A percentile compares a stretch with the other conserved stretches of the same genome.
These are phyloP conservation scores for Streptanthus diversifolius DNA, from an alignment of 345 rosid genomes.

Conservation along the genomic window DNA sequence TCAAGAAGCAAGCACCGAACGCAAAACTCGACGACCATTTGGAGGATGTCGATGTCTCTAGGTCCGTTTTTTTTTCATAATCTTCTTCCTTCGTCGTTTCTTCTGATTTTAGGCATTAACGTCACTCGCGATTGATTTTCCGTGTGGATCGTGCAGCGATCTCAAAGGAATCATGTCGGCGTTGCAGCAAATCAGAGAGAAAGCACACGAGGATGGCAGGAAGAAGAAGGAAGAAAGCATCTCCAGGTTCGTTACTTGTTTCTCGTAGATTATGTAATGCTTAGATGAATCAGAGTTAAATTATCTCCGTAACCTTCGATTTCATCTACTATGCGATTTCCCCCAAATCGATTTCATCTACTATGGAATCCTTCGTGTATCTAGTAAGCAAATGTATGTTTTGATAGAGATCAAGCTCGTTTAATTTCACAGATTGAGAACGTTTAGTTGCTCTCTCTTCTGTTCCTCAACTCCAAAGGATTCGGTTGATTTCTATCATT, in stretches of 20 bases:
- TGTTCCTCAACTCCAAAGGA: background rate
- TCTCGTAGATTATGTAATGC: background rate
- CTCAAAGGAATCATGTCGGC: constrained; percentile 79
- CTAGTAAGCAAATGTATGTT: background rate
- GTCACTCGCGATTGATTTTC: background rate
- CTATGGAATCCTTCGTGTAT: too few relatives aligned
- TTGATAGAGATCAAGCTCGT: background rate
- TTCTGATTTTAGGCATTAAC: background rate
- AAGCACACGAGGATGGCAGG: constrained; percentile 66
- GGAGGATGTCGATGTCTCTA: constrained; percentile 66
- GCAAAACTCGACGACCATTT: constrained; percentile 45
- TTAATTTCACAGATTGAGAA: background rate
- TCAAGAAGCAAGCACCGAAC: constrained; percentile 41
- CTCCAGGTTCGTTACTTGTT: constrained; percentile 47
- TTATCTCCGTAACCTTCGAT: background rate
- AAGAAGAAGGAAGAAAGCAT: constrained; percentile 87
- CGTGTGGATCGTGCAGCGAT: constrained; percentile 51
- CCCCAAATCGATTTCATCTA: too few relatives aligned
- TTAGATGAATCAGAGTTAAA: background rate
- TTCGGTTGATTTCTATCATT: background rate
- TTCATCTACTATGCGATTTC: background rate
- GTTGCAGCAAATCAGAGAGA: constrained; percentile 70
- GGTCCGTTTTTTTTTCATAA: constrained; percentile 27
- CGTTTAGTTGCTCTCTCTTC: background rate
- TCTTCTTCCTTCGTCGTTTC: background rate